These are phyloP conservation scores for Samsoniella hepiali DNA, from an alignment of 2,329 filamentous ascomycete species.

Conservation along the genomic window DNA sequence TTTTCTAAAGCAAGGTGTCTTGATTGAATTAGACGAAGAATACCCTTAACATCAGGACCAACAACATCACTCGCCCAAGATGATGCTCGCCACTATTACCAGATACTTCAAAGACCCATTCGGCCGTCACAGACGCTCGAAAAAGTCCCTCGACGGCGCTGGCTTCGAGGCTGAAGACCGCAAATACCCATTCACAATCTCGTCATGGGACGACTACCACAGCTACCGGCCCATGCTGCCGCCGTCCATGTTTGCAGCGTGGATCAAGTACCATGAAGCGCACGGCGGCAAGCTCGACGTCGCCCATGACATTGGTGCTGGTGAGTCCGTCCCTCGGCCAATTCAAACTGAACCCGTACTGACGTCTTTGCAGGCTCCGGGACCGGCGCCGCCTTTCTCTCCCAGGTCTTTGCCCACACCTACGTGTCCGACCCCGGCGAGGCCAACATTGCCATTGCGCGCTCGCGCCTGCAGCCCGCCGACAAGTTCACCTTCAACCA, in stretches of 20 bases:
- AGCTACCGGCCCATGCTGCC: slow-evolving; percentile 10
- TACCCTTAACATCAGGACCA: too few relatives aligned
- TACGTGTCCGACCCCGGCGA: slow-evolving; percentile 19
- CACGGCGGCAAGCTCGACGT: slow-evolving; percentile 14
- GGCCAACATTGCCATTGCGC: slow-evolving; percentile 15
- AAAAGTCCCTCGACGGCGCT: neutral
- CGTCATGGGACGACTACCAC: slow-evolving; percentile 16
- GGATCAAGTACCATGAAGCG: slow-evolving; percentile 12
- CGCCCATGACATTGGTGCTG: slow-evolving; percentile 17
- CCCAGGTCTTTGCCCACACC: slow-evolving; percentile 13
- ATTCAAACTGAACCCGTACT: neutral
- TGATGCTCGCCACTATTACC: neutral
- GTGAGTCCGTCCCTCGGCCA: neutral
- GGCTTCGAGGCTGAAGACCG: slow-evolving; percentile 12
- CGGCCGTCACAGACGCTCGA: neutral
- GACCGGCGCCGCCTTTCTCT: slow-evolving; percentile 12
- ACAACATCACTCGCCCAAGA: neutral
- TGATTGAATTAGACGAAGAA: neutral
- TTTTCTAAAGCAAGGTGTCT: neutral
- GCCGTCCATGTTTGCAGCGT: slow-evolving; percentile 16
- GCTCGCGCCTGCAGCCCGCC: slow-evolving; percentile 5
- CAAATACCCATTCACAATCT: slow-evolving; percentile 16
- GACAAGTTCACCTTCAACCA: slow-evolving; percentile 3
- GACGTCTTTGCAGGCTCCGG: neutral
- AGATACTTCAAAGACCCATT: slow-evolving; percentile 12